A percentile compares a stretch with the other conserved stretches of the same genome.
Evolutionary conservation across 2,329 filamentous ascomycete genomes (phyloP).

Genomic region (Lachnellula cervina): DNA sequence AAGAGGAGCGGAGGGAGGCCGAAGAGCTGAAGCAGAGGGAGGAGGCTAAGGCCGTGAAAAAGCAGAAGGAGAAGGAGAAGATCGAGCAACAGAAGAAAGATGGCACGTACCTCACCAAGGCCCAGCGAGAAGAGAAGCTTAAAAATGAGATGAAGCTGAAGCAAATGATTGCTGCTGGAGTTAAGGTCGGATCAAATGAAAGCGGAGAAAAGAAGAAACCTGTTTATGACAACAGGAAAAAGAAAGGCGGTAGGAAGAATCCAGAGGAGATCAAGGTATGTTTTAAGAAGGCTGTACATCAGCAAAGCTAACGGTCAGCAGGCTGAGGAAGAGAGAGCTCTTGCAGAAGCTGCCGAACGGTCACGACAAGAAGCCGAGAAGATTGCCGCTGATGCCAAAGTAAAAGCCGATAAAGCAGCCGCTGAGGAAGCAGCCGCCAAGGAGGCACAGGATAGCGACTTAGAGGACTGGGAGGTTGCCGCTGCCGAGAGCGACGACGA

Average conservation of each 20-base stretch:
- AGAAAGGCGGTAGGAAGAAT: conserved; percentile 60
- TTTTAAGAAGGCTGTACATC: not conserved
- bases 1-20: conserved; percentile 56
- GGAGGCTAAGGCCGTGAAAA: conserved; percentile 71
- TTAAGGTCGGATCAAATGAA: conserved; percentile 62
- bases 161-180: conserved; percentile 76
- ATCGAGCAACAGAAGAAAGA: conserved; percentile 85
- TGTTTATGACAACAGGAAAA: conserved; percentile 69
- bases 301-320: conserved; percentile 31
- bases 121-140: conserved; percentile 76
- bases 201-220: conserved; percentile 61
- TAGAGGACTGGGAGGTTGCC: conserved; percentile 83
- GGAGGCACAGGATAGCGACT: conserved; percentile 53
- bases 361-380: conserved; percentile 64
- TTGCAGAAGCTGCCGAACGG: conserved; percentile 73
- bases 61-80: conserved; percentile 81
- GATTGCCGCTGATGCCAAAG: conserved; percentile 55
- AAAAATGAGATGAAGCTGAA: conserved; percentile 74
- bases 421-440: conserved; percentile 51
- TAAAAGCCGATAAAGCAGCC: conserved; percentile 55
- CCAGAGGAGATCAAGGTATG: conserved; percentile 48
- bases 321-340: conserved; percentile 71
- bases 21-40: conserved; percentile 68
- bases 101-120: conserved; percentile 81
- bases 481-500: conserved; percentile 70